These are phyloP conservation scores for Anisodus tanguticus DNA, from an alignment of 257 asterid species.

Conservation along the genomic window DNA sequence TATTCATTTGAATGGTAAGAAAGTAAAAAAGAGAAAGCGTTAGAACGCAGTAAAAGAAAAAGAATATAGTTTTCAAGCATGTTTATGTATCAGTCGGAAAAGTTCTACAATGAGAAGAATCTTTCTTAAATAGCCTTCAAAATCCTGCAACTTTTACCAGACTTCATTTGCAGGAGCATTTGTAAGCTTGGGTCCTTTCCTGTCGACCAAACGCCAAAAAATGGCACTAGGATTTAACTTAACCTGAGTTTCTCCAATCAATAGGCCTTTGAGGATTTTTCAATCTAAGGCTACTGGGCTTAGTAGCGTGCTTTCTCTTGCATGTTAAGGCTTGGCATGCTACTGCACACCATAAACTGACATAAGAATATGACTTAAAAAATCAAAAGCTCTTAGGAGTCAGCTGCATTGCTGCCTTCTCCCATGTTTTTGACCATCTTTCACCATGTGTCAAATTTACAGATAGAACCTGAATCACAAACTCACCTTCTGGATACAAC, in stretches of 20 bases:
- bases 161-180: not conserved
- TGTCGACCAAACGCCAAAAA: not conserved
- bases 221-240: not conserved
- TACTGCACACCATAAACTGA: not conserved
- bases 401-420: not conserved
- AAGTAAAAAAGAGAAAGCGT: not conserved
- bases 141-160: not conserved
- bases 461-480: slow-evolving; percentile 98
- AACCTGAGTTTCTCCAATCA: not conserved
- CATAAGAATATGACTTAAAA: not conserved
- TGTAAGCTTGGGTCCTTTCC: not conserved
- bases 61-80: not conserved
- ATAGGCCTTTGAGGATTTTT: not conserved
- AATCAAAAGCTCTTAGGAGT: slow-evolving; percentile 6
- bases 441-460: slow-evolving; percentile 35
- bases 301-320: not conserved
- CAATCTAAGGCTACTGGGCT: not conserved
- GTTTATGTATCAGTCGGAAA: not conserved
- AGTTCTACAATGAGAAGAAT: not conserved
- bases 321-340: not conserved
- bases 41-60: not conserved
- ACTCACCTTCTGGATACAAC: slow-evolving; percentile 79
- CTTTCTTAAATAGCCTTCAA: not conserved
- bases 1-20: not conserved
- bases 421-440: slow-evolving; percentile 21